Evolutionary conservation across 2,329 filamentous ascomycete genomes (phyloP), one percentile per base, ranked within the genome.

Genomic region (Aspergillus proliferans): DNA sequence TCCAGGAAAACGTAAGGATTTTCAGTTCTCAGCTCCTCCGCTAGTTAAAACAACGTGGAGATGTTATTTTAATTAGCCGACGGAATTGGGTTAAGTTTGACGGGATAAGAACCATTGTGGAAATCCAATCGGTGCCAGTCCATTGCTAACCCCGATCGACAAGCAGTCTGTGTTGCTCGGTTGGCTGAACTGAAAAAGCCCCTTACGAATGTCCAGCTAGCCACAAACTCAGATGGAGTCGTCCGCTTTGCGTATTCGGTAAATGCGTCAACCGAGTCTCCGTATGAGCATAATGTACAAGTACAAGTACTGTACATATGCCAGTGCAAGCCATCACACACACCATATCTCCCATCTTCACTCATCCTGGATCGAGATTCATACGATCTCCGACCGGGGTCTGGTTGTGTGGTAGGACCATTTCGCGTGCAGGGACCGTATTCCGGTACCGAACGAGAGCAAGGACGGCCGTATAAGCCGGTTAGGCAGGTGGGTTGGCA

Each of bases 121-220:
- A n/a, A 52, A 47, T 49, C 50, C 47, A 52, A 51, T 48, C 42
- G 28, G 40, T 24, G 43, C 43, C 42, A 43, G 51, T 33, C 34
- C 33, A 49, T 52, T 46, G 39, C 47, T 43, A 51, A 49, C 43
- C 38, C 9, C 18, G 26, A 30, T 30, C 26, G 26, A 30, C 26
- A 30, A 30, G 34, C 34, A n/a, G 34, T 38, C 14, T n/a, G 34
- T 38, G 34, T 7, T 30, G 26, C 26, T 30, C 34, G 9, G 15
- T 36, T 15, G 15, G 33, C 33, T 36, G 33, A 36, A 36, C 5
- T 6, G 24, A 26, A 26, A 4, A 28, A 30, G 10, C 26, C 26
- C 26, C 26, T 30, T 30, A 30, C 26, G 26, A 30, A 30, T 30
- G 34, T 18, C 8, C 38, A 40, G 18, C 38, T 10, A 15, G 18